Conservation (phyloP, 495 filamentous ascomycete species). For the Glutinoglossum americanum region DNA sequence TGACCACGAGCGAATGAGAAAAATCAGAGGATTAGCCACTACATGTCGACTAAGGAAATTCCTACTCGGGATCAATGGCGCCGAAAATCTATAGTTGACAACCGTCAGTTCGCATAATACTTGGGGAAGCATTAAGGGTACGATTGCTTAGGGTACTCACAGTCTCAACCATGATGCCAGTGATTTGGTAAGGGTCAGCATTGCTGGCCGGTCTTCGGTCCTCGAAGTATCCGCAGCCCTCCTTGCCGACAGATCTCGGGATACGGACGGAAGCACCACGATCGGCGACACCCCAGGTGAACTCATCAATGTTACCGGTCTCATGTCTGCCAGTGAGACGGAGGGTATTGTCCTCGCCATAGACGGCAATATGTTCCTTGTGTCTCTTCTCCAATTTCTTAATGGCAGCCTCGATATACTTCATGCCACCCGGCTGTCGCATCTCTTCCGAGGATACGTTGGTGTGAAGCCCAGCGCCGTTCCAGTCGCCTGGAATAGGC, state of each 20-base stretch:
- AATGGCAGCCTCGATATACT: slow-evolving; percentile 48
- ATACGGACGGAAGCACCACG: slow-evolving; percentile 88
- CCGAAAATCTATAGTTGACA: slow-evolving; percentile 2
- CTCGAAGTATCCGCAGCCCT: slow-evolving; percentile 97
- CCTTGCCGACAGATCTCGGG: slow-evolving; percentile 69
- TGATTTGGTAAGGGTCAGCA: slow-evolving; percentile 91
- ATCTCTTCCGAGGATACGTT: slow-evolving; percentile 80
- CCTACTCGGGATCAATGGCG: not conserved
- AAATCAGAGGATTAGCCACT: not conserved
- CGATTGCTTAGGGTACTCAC: slow-evolving; percentile 7
- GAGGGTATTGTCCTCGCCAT: slow-evolving; percentile 80
- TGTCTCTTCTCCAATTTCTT: slow-evolving; percentile 45
- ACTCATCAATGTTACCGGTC: slow-evolving; percentile 83
- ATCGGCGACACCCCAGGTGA: slow-evolving; percentile 90
- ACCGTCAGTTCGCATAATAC: not conserved
- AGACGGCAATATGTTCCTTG: slow-evolving; percentile 96
- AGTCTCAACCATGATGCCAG: slow-evolving; percentile 77
- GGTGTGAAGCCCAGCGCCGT: slow-evolving; percentile 94
- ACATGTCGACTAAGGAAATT: not conserved
- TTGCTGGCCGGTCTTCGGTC: slow-evolving; percentile 90
- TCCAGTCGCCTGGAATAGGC: slow-evolving; percentile 98
- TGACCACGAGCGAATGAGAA: not conserved
- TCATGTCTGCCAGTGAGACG: slow-evolving; percentile 93
- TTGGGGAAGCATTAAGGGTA: not conserved
- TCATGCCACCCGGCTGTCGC: slow-evolving; percentile 80